A percentile compares a stretch with the other conserved stretches of the same genome.
Evolutionary conservation across 257 asterid genomes (phyloP).

Genomic region (Agastache rugosa): DNA sequence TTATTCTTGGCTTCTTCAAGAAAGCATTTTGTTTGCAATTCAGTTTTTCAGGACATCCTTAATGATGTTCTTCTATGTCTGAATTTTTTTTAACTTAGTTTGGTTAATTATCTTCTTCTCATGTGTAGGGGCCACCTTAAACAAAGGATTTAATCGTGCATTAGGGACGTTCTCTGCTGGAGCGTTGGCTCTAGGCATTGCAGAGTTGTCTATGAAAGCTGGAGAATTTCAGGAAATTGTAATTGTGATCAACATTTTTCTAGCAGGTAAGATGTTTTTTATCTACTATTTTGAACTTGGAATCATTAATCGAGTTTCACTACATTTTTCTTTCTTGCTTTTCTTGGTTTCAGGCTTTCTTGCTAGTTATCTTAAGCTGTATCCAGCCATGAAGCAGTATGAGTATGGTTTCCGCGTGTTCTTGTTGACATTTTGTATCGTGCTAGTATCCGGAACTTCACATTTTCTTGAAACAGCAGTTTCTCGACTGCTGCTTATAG

Average conservation of each 20-base stretch:
- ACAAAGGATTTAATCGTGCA: constrained; percentile 90
- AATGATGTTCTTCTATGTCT: background rate
- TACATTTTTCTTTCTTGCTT: background rate
- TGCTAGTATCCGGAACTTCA: constrained; percentile 74
- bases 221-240: constrained; percentile 65
- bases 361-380: constrained; percentile 75
- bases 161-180: constrained; percentile 92
- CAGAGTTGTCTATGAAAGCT: constrained; percentile 64
- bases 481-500: constrained; percentile 73
- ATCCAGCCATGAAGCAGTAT: constrained; percentile 87
- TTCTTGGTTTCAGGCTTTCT: constrained; percentile 58
- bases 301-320: constrained; percentile 14
- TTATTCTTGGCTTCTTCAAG: background rate
- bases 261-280: constrained; percentile 60
- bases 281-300: background rate
- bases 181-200: constrained; percentile 78
- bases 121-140: constrained; percentile 79
- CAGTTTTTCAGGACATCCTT: background rate
- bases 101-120: background rate
- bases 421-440: constrained; percentile 83
- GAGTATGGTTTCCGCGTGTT: constrained; percentile 94
- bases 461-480: constrained; percentile 69
- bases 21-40: background rate
- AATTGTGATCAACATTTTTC: constrained; percentile 69
- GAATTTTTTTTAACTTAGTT: background rate